Evolutionary conservation across 176 grass and related monocot genomes (phyloP).

Genomic region (Hyparrhenia diplandra): DNA sequence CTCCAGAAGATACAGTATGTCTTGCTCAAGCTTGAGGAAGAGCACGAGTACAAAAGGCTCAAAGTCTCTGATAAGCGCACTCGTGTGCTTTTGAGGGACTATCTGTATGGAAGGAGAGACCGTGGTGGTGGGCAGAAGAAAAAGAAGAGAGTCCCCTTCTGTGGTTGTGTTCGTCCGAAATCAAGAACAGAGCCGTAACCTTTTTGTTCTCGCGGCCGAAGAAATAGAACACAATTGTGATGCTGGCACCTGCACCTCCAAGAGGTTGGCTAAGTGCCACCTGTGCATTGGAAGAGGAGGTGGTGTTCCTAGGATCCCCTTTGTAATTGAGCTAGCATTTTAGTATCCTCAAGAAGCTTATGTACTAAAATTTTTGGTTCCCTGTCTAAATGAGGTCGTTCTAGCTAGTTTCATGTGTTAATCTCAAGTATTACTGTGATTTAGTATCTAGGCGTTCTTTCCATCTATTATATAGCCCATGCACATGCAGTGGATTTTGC

Average conservation of each 20-base stretch:
- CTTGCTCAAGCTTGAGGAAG: slow-evolving; percentile 80
- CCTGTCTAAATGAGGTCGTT: slow-evolving; percentile 25
- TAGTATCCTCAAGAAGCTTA: slow-evolving; percentile 19
- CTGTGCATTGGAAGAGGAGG: background rate
- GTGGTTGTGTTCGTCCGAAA: slow-evolving; percentile 72
- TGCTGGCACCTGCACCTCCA: background rate
- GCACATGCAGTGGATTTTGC: background rate
- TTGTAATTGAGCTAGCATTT: slow-evolving; percentile 40
- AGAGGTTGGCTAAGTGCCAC: slow-evolving; percentile 13
- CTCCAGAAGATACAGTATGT: slow-evolving; percentile 88
- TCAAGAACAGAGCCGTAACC: slow-evolving; percentile 31
- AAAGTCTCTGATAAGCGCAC: slow-evolving; percentile 56
- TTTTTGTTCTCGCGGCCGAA: slow-evolving; percentile 28
- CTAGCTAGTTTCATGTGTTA: slow-evolving; percentile 15
- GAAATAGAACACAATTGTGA: slow-evolving; percentile 7
- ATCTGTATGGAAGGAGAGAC: slow-evolving; percentile 81
- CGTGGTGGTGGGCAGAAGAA: slow-evolving; percentile 13
- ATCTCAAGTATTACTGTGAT: background rate
- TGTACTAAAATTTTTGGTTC: slow-evolving; percentile 27
- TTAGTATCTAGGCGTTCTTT: background rate
- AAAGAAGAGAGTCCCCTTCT: slow-evolving; percentile 55
- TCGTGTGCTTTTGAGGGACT: slow-evolving; percentile 79
- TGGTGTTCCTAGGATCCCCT: background rate
- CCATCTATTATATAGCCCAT: background rate
- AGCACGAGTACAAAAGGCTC: slow-evolving; percentile 46